A percentile compares a stretch with the other conserved stretches of the same genome.
phyloP scores from a whole-genome alignment of 768 basidiomycete species.

The Naganishia vaughanmartiniae region DNA sequence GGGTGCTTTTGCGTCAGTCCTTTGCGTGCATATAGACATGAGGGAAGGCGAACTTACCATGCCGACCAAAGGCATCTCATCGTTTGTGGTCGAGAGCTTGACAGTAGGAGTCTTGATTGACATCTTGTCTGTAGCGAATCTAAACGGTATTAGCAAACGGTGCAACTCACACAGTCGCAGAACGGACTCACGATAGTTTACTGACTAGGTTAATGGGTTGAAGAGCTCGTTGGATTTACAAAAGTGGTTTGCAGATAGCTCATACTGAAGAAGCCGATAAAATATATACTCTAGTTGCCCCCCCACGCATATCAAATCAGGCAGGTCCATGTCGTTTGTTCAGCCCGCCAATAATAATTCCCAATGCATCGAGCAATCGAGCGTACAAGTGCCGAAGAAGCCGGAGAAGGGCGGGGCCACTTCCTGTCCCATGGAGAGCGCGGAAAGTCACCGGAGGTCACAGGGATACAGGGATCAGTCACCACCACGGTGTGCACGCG shows the following conservation, averaged over 20 bases:
- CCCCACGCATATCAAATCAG: not conserved
- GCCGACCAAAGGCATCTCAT: constrained; percentile 37
- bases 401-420: not conserved
- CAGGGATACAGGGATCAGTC: not conserved
- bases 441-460: not conserved
- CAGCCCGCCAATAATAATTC: not conserved
- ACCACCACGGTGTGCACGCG: no score
- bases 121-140: constrained; percentile 1
- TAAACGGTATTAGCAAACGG: not conserved
- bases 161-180: not conserved
- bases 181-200: not conserved
- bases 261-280: not conserved
- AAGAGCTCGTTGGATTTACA: not conserved
- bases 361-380: not conserved
- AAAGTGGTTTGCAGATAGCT: not conserved
- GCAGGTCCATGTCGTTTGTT: not conserved
- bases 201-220: not conserved
- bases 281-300: not conserved
- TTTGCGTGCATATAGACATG: not conserved
- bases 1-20: not conserved
- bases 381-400: constrained; percentile 1
- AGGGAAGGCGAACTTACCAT: constrained; percentile 12
- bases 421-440: not conserved
- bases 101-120: constrained; percentile 29
- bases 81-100: constrained; percentile 32